Percentiles rank a stretch among this genome's conserved stretches.
These are phyloP conservation scores for Stephania cephalantha DNA, from an alignment of 164 flowering plant genomes.

Conservation along the genomic window DNA sequence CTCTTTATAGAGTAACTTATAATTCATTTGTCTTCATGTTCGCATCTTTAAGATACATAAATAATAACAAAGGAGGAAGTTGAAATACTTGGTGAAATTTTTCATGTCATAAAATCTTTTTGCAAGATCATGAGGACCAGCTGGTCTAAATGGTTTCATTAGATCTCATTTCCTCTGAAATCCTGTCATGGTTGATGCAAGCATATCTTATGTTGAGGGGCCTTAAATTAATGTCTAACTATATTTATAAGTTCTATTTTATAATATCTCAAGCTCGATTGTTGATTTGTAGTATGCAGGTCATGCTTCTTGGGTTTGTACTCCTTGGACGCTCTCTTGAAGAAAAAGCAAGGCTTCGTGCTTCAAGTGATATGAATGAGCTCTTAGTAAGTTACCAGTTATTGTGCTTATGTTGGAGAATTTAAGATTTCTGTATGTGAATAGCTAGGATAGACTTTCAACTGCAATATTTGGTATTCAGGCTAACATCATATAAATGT, in stretches of 20 bases:
- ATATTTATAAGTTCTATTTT: background rate
- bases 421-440: background rate
- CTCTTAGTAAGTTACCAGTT: conserved; percentile 58
- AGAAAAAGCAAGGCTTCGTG: conserved; percentile 78
- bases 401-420: background rate
- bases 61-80: too few species aligned
- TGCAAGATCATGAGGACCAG: too few species aligned
- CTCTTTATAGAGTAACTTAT: background rate
- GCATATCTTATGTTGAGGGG: too few species aligned
- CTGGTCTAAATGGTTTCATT: too few species aligned
- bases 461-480: background rate
- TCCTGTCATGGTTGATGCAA: too few species aligned
- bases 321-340: conserved; percentile 95
- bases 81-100: too few species aligned
- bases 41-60: background rate
- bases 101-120: too few species aligned
- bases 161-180: too few species aligned
- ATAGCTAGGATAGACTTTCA: background rate
- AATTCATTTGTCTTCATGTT: background rate
- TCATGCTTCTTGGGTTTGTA: conserved; percentile 98
- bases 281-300: conserved; percentile 76
- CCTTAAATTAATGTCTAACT: too few species aligned
- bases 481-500: background rate
- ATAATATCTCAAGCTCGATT: conserved; percentile 26
- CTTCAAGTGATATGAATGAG: conserved; percentile 98